Base-by-base conservation (phyloP, 441 rosid genomes). In the Francoa sonchifolia region DNA sequence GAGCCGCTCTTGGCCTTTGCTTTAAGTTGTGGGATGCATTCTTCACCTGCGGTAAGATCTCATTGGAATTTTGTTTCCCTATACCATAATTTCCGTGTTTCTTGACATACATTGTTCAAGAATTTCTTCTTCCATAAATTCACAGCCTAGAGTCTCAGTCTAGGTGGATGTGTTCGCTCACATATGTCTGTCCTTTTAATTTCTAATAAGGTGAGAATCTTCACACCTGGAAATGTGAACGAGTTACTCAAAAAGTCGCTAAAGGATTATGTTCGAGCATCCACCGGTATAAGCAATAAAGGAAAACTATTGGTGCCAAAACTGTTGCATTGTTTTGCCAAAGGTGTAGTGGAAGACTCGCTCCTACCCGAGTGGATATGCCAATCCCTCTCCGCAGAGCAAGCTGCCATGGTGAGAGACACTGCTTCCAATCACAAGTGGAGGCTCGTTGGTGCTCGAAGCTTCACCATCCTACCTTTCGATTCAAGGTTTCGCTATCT, bases 1-100 rank as follows among this genome's bases (percentile, higher is more conserved):
- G 85, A 79, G 50, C 89, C 82, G 33, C 85, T 76, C 31, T 59
- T 76, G 12, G 55, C 71, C 21, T 79, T 79, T 18, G 77, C 77
- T 19, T 61, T 79, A 40, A 73, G 85, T 39, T 73, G 70, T 19
- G 89, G 89, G 47, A 63, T 69, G 61, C 61, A 79, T 57, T 79
- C 85, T 45, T 79, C 82, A 36, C 82, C 85, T 14, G 89, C 85
- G 31, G 89, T 79, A 66, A 72, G 66, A 48, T 25, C 37, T 23
- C 31, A 20, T 48, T 32, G 6, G 44, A 37, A 30, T 31, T 23
- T 19, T 19, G 5, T 33, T 45, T 25, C 10, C 30, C 25, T 34
- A 16, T 23, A 19, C 42, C 19, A 1, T 9, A 16, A 35, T 23
- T 35, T 5, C 19, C n/a, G 42, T 38, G 3, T 19, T 13, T n/a